phyloP scores from a whole-genome alignment of 2,329 filamentous ascomycete genomes.

The Xylariaceae sp. region DNA sequence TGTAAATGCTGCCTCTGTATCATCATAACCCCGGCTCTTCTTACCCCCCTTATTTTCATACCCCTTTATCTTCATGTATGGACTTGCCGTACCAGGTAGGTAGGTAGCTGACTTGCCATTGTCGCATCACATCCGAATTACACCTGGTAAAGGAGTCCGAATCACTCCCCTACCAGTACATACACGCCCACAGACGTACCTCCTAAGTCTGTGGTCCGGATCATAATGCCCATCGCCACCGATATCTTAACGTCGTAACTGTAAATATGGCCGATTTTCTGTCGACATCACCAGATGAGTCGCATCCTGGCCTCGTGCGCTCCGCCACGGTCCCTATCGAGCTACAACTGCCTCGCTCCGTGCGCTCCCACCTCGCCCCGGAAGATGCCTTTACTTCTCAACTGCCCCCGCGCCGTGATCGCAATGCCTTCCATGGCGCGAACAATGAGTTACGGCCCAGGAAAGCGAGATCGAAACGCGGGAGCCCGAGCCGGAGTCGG shows the following conservation, averaged over 20 bases:
- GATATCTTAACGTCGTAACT: background rate
- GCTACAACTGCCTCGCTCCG: slow-evolving; percentile 39
- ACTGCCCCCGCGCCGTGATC: slow-evolving; percentile 55
- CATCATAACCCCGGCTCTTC: background rate
- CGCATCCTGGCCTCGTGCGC: slow-evolving; percentile 33
- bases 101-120: no score
- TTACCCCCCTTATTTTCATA: background rate
- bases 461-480: slow-evolving; percentile 45
- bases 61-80: background rate
- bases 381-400: slow-evolving; percentile 73
- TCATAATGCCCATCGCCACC: background rate
- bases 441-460: slow-evolving; percentile 36
- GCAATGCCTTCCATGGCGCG: slow-evolving; percentile 25
- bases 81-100: no score
- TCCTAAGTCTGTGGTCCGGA: background rate
- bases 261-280: slow-evolving; percentile 6
- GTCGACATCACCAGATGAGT: slow-evolving; percentile 5
- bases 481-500: slow-evolving; percentile 61
- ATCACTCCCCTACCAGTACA: background rate
- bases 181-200: background rate
- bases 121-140: background rate
- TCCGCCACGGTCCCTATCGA: slow-evolving; percentile 40
- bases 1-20: no score
- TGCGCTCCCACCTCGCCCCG: slow-evolving; percentile 69
- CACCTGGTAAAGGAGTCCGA: no score